Conservation (phyloP, 164 flowering plant species). For the Protea cynaroides region DNA sequence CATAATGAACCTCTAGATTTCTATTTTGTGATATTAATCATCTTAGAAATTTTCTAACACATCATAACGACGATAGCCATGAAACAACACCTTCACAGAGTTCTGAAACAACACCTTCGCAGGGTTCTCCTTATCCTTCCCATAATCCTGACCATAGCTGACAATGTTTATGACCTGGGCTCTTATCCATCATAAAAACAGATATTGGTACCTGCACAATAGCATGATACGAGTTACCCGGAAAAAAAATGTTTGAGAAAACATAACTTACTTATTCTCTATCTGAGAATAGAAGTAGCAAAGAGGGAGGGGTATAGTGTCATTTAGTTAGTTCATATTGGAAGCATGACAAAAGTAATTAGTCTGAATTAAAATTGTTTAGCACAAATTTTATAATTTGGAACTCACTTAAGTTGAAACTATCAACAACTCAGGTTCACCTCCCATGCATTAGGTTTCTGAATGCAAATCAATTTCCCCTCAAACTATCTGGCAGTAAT, state of each 20-base stretch:
- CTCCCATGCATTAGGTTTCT: constrained; percentile 69
- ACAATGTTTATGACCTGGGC: constrained; percentile 47
- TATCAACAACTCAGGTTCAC: constrained; percentile 83
- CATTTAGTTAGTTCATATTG: too few species aligned
- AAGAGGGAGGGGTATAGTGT: too few species aligned
- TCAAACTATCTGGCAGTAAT: constrained; percentile 1
- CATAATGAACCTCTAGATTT: constrained; percentile 1
- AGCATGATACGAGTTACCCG: background rate
- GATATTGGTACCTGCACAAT: constrained; percentile 51
- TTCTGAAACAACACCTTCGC: too few species aligned
- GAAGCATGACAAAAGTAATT: too few species aligned
- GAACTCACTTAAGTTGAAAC: constrained; percentile 63
- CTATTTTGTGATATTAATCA: constrained; percentile 3
- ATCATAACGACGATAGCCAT: constrained; percentile 89
- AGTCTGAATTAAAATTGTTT: too few species aligned
- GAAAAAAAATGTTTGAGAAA: background rate
- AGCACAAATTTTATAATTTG: too few species aligned
- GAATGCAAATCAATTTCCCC: too few species aligned
- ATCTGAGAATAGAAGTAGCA: too few species aligned
- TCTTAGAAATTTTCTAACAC: constrained; percentile 37
- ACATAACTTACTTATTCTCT: background rate
- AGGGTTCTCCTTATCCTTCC: constrained; percentile 34
- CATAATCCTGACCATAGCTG: constrained; percentile 68
- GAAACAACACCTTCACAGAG: constrained; percentile 71
- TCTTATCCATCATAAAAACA: constrained; percentile 57